Percentiles rank a stretch among this genome's conserved stretches.
phyloP scores from a whole-genome alignment of 73 alveolate genomes.

The Paramecium bursaria region DNA sequence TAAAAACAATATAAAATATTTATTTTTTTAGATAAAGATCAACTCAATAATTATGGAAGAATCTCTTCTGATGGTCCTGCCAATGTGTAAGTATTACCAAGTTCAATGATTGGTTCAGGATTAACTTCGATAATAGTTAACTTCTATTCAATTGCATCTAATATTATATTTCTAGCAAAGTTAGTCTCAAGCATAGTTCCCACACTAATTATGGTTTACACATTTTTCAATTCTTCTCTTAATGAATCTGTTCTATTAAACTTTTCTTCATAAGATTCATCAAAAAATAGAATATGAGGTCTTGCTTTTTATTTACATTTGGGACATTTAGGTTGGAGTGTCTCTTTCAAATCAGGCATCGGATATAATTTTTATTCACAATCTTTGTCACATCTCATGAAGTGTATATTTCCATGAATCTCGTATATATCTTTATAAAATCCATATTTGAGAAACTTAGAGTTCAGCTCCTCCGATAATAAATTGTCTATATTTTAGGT shows the following conservation, averaged over 20 bases:
- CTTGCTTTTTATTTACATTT: slow-evolving; percentile 74
- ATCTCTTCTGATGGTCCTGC: slow-evolving; percentile 73
- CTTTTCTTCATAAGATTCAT: slow-evolving; percentile 73
- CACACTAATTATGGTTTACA: slow-evolving; percentile 72
- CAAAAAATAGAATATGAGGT: slow-evolving; percentile 82
- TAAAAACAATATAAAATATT: no score
- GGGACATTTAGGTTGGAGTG: slow-evolving; percentile 73
- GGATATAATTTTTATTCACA: slow-evolving; percentile 65
- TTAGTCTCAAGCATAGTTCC: slow-evolving; percentile 82
- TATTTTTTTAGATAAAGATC: no score
- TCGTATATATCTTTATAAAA: slow-evolving; percentile 74
- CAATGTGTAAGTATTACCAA: slow-evolving; percentile 67
- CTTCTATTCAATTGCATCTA: slow-evolving; percentile 62
- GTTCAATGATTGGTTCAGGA: slow-evolving; percentile 66
- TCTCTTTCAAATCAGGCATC: slow-evolving; percentile 66
- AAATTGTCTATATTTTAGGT: slow-evolving; percentile 76
- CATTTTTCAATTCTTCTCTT: background rate
- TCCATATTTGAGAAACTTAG: slow-evolving; percentile 47
- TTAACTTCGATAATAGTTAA: slow-evolving; percentile 76
- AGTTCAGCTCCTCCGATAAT: slow-evolving; percentile 54
- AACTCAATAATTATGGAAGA: slow-evolving; percentile 68
- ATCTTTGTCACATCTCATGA: slow-evolving; percentile 79
- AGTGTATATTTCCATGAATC: slow-evolving; percentile 78
- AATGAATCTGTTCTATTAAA: slow-evolving; percentile 64
- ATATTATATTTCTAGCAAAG: slow-evolving; percentile 71